Conservation (phyloP, 306 rosid species). For the Cotoneaster glaucophyllus region DNA sequence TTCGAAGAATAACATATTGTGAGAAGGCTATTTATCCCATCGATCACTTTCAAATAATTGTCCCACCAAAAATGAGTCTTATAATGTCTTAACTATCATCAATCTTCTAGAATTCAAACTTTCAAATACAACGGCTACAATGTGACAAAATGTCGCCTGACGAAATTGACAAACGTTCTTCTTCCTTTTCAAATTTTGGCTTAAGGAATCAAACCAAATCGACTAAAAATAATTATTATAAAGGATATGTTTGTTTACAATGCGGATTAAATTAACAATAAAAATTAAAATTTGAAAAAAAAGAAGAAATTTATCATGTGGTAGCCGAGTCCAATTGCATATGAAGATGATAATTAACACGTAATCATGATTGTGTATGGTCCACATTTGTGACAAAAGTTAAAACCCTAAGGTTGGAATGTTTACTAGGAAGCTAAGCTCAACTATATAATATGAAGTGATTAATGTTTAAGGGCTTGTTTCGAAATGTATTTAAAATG, state of each 20-base stretch:
- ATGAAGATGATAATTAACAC: not conserved
- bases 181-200: not conserved
- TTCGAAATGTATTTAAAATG: too few relatives aligned
- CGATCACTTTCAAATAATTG: not conserved
- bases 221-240: not conserved
- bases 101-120: conserved; percentile 9
- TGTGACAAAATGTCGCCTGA: not conserved
- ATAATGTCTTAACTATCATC: not conserved
- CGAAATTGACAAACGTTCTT: not conserved
- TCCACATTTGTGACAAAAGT: not conserved
- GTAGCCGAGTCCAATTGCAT: not conserved
- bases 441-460: not conserved
- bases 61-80: not conserved
- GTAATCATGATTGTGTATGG: not conserved
- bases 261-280: not conserved
- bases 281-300: not conserved
- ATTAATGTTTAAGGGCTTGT: too few relatives aligned
- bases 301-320: too few relatives aligned
- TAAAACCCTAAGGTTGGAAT: not conserved
- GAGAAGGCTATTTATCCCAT: not conserved
- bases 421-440: not conserved
- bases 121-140: conserved; percentile 27
- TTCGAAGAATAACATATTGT: not conserved
- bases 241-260: not conserved
- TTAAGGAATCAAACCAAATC: not conserved